Evolutionary conservation across 2,329 filamentous ascomycete species (phyloP).

Genomic region (Calonectria honghensis): DNA sequence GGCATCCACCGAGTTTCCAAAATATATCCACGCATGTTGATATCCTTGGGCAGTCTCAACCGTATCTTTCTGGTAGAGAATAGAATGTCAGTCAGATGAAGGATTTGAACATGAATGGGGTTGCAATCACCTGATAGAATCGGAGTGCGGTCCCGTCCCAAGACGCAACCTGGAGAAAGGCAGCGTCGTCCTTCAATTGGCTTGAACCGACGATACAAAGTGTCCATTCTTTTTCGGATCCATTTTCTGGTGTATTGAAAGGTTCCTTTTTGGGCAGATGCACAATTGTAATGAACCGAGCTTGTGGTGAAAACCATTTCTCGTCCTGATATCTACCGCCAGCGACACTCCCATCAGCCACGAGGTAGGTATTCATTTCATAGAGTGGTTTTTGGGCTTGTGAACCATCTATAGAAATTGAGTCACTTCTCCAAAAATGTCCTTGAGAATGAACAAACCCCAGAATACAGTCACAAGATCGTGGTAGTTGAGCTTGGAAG

Average conservation of each 20-base stretch:
- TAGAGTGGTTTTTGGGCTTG: not conserved
- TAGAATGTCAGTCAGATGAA: not conserved
- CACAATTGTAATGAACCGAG: constrained; percentile 30
- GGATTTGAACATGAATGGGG: not conserved
- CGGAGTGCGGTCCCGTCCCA: constrained; percentile 33
- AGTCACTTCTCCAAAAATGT: not conserved
- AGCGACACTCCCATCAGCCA: constrained; percentile 24
- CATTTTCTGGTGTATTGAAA: not conserved
- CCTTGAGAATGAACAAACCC: not conserved
- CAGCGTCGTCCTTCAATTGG: not conserved
- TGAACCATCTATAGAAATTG: not conserved
- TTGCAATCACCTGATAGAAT: constrained; percentile 28
- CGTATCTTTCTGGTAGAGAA: not conserved
- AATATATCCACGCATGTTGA: constrained; percentile 31
- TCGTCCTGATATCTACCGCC: not conserved
- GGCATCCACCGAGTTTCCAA: constrained; percentile 34
- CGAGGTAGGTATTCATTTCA: constrained; percentile 29
- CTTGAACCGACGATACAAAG: constrained; percentile 30
- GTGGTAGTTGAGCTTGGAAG: not conserved
- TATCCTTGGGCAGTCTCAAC: not conserved
- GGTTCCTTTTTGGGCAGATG: not conserved
- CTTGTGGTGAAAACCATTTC: constrained; percentile 14
- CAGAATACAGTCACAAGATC: constrained; percentile 25
- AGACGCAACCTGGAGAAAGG: constrained; percentile 32
- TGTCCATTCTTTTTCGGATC: constrained; percentile 18